Evolutionary conservation across 768 basidiomycete genomes (phyloP), one percentile per base, ranked within the genome.

Genomic region (Boletus subcaerulescens): DNA sequence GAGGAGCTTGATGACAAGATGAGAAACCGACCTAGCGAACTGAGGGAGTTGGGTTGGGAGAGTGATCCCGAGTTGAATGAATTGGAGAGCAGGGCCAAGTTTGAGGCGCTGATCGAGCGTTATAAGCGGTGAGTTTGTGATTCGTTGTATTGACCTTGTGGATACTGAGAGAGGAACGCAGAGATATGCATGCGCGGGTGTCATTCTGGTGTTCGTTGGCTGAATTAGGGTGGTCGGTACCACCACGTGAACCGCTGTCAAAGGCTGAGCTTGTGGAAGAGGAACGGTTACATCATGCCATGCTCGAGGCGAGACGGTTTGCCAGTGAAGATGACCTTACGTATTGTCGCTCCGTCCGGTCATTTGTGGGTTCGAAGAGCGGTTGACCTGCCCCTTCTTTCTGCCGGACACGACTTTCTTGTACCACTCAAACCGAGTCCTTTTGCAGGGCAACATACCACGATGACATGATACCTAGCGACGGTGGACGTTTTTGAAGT

Each of bases 191-290:
- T 56, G 75, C 78, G 17, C 81, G 86, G 33, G 72, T 85, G 53
- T 77, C 85, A 9, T 60, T 86, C 9, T 88, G 86, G 86, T 80
- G 78, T 61, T 86, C 85, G 52, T 61, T 85, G 63, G 75, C 76
- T 9, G 77, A 76, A 22, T 64, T 86, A 22, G 84, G 84, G 32
- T 87, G 83, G 82, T 61, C 72, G 17, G 74, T 82, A 20, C 86
- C 86, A 22, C 67, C 74, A 8, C 78, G 83, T 48, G 86, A 86
- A 48, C 81, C 84, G 10, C 69, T 87, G 45, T 79, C 83, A 4
- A 87, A 85, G 65, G 85, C 86, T 17, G 86, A 88, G 65, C 73
- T 86, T 5, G 79, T 86, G 33, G 84, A 87, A 62, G 86, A 87
- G 61, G 80, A 84, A 58, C 75, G 86, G 33, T 69, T 83, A 39